A percentile compares a stretch with the other conserved stretches of the same genome.
These are phyloP conservation scores for Lactifluus subvellereus DNA, from an alignment of 768 basidiomycete genomes.

Conservation along the genomic window DNA sequence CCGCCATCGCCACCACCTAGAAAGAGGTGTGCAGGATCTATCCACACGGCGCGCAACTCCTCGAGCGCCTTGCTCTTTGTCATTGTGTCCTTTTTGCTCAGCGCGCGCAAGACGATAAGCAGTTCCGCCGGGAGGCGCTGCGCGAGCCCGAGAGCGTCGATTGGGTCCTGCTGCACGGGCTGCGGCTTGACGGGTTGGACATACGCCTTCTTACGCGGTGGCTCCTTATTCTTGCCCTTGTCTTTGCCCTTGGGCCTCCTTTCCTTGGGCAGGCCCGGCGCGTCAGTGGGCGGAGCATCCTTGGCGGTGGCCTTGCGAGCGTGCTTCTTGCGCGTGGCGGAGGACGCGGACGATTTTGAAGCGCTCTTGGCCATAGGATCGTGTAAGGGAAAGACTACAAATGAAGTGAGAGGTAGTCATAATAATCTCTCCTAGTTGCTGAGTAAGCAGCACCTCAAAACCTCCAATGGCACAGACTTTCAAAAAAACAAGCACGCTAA, in stretches of 20 bases:
- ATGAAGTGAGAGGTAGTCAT: neutral
- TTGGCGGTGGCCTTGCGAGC: slow-evolving; percentile 57
- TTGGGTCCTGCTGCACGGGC: slow-evolving; percentile 71
- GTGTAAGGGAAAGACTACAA: neutral
- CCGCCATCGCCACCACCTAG: neutral
- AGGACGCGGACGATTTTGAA: slow-evolving; percentile 70
- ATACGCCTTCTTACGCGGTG: slow-evolving; percentile 79
- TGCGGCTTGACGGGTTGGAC: slow-evolving; percentile 80
- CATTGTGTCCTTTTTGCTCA: slow-evolving; percentile 85
- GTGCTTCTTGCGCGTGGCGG: slow-evolving; percentile 90
- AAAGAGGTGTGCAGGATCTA: slow-evolving; percentile 42
- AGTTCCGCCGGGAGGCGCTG: slow-evolving; percentile 73
- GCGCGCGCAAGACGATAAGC: slow-evolving; percentile 68
- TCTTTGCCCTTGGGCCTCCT: slow-evolving; percentile 49
- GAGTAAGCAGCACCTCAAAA: slow-evolving; percentile 9
- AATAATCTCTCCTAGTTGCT: neutral
- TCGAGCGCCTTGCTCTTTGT: slow-evolving; percentile 84
- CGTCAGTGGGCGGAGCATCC: slow-evolving; percentile 29
- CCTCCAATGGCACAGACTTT: neutral
- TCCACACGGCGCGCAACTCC: slow-evolving; percentile 66
- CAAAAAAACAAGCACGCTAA: neutral
- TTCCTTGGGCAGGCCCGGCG: slow-evolving; percentile 35
- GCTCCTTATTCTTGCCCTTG: slow-evolving; percentile 49
- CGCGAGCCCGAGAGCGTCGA: slow-evolving; percentile 77
- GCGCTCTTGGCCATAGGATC: slow-evolving; percentile 38